phyloP scores from a whole-genome alignment of 805 yeast genomes.

The Metschnikowia orientalis region DNA sequence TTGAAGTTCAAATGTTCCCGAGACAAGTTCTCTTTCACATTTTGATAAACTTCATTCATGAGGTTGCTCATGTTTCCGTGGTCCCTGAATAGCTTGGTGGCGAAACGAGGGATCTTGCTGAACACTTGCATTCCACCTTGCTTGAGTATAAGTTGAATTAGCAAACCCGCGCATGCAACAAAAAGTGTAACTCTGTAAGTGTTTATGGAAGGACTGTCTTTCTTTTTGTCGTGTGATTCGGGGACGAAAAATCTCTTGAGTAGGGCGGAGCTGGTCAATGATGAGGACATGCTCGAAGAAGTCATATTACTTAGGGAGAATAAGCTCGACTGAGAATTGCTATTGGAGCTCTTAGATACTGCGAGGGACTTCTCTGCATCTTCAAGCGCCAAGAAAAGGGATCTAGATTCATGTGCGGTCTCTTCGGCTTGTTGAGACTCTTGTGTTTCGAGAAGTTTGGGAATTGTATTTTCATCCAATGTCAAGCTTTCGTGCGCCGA shows the following conservation, averaged over 20 bases:
- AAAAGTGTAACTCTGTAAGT: constrained; percentile 34
- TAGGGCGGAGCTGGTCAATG: constrained; percentile 2
- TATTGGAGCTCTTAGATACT: constrained; percentile 9
- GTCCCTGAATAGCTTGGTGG: no score
- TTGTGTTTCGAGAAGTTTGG: constrained; percentile 19
- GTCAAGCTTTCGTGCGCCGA: background rate
- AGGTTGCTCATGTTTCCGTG: background rate
- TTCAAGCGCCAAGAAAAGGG: constrained; percentile 21
- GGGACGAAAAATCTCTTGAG: constrained; percentile 1
- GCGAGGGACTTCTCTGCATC: constrained; percentile 13
- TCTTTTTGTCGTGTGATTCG: constrained; percentile 2
- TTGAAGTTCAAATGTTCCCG: constrained; percentile 17
- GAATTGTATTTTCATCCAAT: background rate
- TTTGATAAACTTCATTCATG: background rate
- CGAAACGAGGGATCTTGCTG: constrained; percentile 1
- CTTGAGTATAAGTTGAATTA: constrained; percentile 33
- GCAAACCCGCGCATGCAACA: constrained; percentile 36
- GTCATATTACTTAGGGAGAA: no score
- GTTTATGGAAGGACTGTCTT: constrained; percentile 15
- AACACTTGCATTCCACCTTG: constrained; percentile 7
- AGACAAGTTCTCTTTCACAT: constrained; percentile 1
- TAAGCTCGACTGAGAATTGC: constrained; percentile 20
- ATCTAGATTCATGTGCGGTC: constrained; percentile 22
- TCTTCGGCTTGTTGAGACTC: constrained; percentile 32
- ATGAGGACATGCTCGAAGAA: constrained; percentile 24